phyloP scores from a whole-genome alignment of 176 grass and related monocot species.

The Cenchrus americanus region DNA sequence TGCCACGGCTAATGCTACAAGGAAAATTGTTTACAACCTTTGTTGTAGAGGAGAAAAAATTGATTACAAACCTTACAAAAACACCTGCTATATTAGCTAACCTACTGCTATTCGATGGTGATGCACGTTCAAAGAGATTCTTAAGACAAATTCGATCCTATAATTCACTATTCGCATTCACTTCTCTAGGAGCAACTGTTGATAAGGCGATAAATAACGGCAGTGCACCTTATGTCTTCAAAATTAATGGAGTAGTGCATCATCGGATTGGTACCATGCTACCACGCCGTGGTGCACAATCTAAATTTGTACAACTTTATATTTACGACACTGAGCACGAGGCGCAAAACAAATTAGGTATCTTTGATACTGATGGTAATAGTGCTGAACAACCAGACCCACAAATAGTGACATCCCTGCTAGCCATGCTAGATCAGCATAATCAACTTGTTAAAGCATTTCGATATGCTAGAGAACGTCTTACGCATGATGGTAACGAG shows the following conservation, averaged over 20 bases:
- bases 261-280: background rate
- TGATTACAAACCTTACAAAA: background rate
- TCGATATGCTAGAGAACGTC: background rate
- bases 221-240: background rate
- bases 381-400: background rate
- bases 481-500: background rate
- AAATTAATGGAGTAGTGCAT: constrained; percentile 5
- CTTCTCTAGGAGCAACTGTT: background rate
- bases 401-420: background rate
- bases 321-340: background rate
- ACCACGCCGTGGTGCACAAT: background rate
- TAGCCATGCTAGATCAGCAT: background rate
- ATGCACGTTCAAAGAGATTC: background rate
- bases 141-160: background rate
- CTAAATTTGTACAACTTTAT: background rate
- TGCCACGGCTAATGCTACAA: background rate
- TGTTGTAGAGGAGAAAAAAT: background rate
- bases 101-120: background rate
- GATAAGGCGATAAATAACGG: background rate
- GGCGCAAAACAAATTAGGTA: background rate
- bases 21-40: background rate
- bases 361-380: background rate
- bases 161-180: background rate
- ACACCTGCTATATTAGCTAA: background rate
- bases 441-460: background rate